phyloP scores from a whole-genome alignment of 306 rosid species.

The Cucurbita argyrosperma region DNA sequence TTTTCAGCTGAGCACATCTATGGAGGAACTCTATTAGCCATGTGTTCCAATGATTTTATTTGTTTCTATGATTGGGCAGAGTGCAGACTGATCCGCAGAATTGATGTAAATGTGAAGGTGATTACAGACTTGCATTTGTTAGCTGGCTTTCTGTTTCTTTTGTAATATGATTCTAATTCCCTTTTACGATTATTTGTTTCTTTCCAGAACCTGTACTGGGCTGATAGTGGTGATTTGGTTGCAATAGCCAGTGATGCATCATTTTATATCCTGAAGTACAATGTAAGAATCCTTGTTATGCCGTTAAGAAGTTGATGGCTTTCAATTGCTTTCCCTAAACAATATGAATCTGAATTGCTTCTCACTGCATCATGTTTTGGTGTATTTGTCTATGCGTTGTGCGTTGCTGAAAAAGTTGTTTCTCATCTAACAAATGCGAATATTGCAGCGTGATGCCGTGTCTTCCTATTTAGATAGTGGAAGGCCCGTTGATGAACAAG shows the following conservation, averaged over 20 bases:
- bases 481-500: constrained; percentile 77
- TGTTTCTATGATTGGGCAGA: constrained; percentile 98
- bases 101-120: constrained; percentile 94
- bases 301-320: not conserved
- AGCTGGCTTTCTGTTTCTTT: not conserved
- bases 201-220: constrained; percentile 92
- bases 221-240: constrained; percentile 96
- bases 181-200: not conserved
- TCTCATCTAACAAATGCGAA: not conserved
- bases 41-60: constrained; percentile 97
- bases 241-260: constrained; percentile 80
- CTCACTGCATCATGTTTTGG: not conserved
- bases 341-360: not conserved
- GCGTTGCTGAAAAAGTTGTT: not conserved
- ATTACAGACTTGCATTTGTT: constrained; percentile 8
- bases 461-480: constrained; percentile 82
- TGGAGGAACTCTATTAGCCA: constrained; percentile 86
- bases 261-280: constrained; percentile 88
- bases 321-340: not conserved
- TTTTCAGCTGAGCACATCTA: constrained; percentile 80
- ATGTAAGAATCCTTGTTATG: constrained; percentile 40
- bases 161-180: not conserved
- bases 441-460: constrained; percentile 83
- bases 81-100: constrained; percentile 89
- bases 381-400: not conserved